Evolutionary conservation across 2,329 filamentous ascomycete genomes (phyloP), one percentile per base, ranked within the genome.

Genomic region (Xylariaceae sp.): DNA sequence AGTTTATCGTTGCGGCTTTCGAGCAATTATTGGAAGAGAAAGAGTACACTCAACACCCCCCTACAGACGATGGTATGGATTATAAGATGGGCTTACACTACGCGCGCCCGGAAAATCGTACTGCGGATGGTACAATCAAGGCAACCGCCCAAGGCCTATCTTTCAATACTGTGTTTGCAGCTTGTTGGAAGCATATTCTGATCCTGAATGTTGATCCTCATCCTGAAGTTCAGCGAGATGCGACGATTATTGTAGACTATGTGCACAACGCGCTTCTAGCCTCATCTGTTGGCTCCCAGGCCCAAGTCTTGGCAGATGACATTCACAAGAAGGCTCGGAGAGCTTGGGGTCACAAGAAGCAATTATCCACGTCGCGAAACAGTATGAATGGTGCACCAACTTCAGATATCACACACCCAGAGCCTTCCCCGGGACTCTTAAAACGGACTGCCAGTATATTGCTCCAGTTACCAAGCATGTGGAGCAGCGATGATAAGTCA

Each of bases 121-220:
- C 83, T 64, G 67, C 72, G 11, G 81, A 87, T 57, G 84, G 82
- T 3, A 79, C 75, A 4, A 82, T 85, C 69, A 83, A 83, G 66
- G 74, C 77, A 21, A 67, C 76, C 2, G 77, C 81, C 2, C 80
- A 84, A 37, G 82, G 84, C 1, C 72, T 90, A 9, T 91, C 92
- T 10, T 86, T 90, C 60, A 94, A 96, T 67, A 96, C 92, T 0
- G 89, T 96, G 15, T 97, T 95, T 70, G 88, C 92, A 24, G 89
- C 92, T 1, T 88, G 95, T 58, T 99, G 94, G 94, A 94, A 96
- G 70, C 90, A 97, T 66, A 81, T 95, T 36, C 78, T 97, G 54
- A 90, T 96, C 58, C 81, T 97, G 71, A 93, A 91, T 37, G 91
- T 96, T 15, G 94, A 99, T 68, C 93, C 94, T 33, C 92, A 97